These are phyloP conservation scores for Micractinium conductrix DNA, from an alignment of 139 green algal genomes.

Conservation along the genomic window DNA sequence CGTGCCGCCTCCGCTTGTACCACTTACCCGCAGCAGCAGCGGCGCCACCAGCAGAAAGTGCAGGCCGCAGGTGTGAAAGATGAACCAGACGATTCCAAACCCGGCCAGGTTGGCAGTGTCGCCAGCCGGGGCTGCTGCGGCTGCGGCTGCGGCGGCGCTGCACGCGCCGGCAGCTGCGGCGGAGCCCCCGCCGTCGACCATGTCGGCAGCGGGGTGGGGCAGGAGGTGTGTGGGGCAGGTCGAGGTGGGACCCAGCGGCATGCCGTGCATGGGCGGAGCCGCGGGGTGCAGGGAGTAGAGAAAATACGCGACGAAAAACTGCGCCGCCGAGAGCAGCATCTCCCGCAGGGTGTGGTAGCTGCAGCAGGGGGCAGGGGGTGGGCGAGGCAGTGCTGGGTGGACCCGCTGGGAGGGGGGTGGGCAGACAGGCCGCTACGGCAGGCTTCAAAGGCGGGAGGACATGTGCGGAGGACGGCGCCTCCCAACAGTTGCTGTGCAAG, in stretches of 20 bases:
- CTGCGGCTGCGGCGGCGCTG: no score
- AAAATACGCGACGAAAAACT: background rate
- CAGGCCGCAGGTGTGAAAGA: conserved; percentile 25
- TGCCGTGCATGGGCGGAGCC: no score
- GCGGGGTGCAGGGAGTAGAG: background rate
- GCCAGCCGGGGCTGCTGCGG: no score
- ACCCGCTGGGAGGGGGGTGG: background rate
- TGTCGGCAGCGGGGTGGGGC: background rate
- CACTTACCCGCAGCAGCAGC: conserved; percentile 25
- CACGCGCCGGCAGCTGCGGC: background rate
- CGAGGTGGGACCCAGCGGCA: no score
- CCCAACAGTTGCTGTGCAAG: background rate
- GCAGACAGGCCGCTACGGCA: background rate
- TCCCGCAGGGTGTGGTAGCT: conserved; percentile 7
- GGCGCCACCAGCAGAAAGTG: background rate
- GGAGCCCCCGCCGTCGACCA: background rate
- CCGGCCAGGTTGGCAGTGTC: background rate
- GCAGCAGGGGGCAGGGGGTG: background rate
- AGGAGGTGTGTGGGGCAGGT: no score
- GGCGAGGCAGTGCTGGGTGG: background rate
- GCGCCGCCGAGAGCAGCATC: background rate
- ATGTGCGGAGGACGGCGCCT: background rate
- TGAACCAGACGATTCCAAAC: conserved; percentile 26
- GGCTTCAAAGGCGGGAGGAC: no score
- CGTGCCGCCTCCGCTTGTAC: no score